Evolutionary conservation across 148 eudicot species (phyloP).

Genomic region (Gaultheria prostrata): DNA sequence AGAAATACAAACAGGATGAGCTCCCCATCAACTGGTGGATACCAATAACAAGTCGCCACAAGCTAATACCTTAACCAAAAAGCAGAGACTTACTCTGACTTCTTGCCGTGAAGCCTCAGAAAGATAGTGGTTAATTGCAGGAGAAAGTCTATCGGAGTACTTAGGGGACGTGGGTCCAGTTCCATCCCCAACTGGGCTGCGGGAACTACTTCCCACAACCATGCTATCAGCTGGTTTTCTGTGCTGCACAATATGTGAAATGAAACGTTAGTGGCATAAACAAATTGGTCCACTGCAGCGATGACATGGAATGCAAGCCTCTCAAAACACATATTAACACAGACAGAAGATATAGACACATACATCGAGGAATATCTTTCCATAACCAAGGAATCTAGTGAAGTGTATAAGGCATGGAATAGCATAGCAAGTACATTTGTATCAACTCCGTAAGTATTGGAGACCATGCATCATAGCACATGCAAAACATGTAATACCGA

Average conservation of each 20-base stretch:
- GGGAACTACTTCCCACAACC: slow-evolving; percentile 85
- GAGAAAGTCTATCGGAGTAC: slow-evolving; percentile 95
- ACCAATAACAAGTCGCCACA: neutral
- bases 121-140: slow-evolving; percentile 90
- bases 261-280: slow-evolving; percentile 2
- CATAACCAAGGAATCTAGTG: neutral
- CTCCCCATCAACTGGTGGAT: neutral
- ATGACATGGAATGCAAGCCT: neutral
- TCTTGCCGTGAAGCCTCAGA: slow-evolving; percentile 97
- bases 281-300: neutral
- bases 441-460: neutral
- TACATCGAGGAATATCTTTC: neutral
- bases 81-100: slow-evolving; percentile 49
- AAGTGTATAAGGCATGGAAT: neutral
- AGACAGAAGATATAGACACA: neutral
- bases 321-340: neutral
- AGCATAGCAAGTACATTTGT: neutral
- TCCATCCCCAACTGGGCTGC: slow-evolving; percentile 49
- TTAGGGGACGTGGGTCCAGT: slow-evolving; percentile 76
- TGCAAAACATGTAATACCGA: neutral
- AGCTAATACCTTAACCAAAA: slow-evolving; percentile 4
- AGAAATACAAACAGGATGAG: neutral
- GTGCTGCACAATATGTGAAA: slow-evolving; percentile 56
- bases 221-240: slow-evolving; percentile 80
- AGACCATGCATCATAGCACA: neutral